Conservation (phyloP, 495 filamentous ascomycete genomes). For the Patellaria atrata region DNA sequence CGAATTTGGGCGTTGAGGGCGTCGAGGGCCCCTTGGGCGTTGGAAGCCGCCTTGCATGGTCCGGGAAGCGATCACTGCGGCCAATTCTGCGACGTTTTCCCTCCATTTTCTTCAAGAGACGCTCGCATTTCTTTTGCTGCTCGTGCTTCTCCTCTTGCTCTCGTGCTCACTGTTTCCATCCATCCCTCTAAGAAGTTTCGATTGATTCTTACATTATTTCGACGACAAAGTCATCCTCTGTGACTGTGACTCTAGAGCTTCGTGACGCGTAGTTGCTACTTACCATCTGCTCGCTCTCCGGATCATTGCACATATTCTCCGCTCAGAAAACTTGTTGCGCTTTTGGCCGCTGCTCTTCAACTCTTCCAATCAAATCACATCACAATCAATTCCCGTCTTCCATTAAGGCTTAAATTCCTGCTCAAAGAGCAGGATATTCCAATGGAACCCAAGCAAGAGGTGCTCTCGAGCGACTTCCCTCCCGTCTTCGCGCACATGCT, state of each 20-base stretch:
- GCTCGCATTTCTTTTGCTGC: background rate
- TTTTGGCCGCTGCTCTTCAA: conserved; percentile 6
- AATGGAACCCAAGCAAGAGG: conserved; percentile 19
- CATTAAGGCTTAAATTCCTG: background rate
- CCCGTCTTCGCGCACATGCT: conserved; percentile 5
- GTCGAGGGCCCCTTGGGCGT: too few species aligned
- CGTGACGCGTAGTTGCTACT: background rate
- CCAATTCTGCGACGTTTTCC: too few species aligned
- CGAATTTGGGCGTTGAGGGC: too few species aligned
- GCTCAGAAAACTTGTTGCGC: conserved; percentile 8
- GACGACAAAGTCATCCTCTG: background rate
- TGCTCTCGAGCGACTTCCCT: conserved; percentile 15
- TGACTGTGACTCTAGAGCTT: too few species aligned
- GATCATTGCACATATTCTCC: background rate
- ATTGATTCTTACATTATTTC: too few species aligned
- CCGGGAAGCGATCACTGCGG: too few species aligned
- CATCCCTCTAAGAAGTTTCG: too few species aligned
- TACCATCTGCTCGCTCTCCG: background rate
- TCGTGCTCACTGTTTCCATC: background rate
- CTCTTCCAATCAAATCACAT: background rate
- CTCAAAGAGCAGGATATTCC: background rate
- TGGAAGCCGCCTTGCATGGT: too few species aligned
- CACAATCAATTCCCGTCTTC: background rate
- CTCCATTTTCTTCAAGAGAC: too few species aligned
- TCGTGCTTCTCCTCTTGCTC: background rate